Base-by-base conservation (phyloP, 2,329 filamentous ascomycete species). In the Xylaria sp. region DNA sequence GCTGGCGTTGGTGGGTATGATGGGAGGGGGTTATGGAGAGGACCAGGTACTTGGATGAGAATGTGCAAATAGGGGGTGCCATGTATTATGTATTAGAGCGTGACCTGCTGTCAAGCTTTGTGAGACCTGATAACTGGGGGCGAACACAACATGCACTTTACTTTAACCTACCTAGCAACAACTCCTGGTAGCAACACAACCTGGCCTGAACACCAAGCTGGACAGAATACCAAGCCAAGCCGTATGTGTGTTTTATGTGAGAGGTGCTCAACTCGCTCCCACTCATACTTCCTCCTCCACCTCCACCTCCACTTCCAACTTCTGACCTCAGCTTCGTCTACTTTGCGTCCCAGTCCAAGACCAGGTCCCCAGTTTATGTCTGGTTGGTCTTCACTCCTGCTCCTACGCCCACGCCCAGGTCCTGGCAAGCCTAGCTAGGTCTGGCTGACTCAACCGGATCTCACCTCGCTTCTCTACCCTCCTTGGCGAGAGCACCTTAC, bases 21-120 rank as follows among this genome's bases (percentile, higher is more conserved):
- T 62, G 17, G 56, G 56, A 54, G 38, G 40, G 51, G 33, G 59
- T 42, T 26, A 68, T 53, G 51, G 62, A 62, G 42, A 56, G n/a
- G 36, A 46, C 49, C 28, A 23, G 51, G 56, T 60, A 63, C 57
- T 61, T 70, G 63, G 62, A 49, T 64, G 65, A 65, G 68, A 63
- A 63, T 51, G 53, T 48, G 56, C 63, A 49, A 17, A 46, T 57
- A 51, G 40, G 59, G 56, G 59, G 56, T 64, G 49, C 48, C 20
- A 48, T 54, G 28, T 56, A 51, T n/a, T 46, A 40, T 54, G 28
- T 57, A 51, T n/a, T 46, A 72, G 74, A 72, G 70, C 71, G 74
- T 74, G 71, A 73, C 71, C 70, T 59, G 13, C 36, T 44, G 23
- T 68, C 49, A 23, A 67, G 61, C 58, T 64, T 65, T 66, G 65